Base-by-base conservation (phyloP, 805 yeast genomes). In the Vanderwaltozyma polyspora region DNA sequence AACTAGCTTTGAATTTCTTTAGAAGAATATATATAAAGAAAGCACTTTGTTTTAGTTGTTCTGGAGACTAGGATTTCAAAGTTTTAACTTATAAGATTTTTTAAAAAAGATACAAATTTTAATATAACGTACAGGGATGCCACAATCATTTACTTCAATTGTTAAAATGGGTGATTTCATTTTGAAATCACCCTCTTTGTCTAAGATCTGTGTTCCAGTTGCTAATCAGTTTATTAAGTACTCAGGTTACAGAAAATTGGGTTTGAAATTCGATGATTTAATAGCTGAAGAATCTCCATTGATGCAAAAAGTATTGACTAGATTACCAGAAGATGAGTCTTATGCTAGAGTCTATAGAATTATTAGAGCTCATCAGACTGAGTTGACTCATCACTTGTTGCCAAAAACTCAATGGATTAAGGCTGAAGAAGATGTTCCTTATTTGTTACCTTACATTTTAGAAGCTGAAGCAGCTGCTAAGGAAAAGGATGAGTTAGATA, bases 241-340 rank as follows among this genome's bases (percentile, higher is more conserved):
- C 45, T 70, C 94, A 37, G 97, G 97, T 40, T 91, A 91, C 82
- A 82, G 97, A 71, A 75, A 86, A 62, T 63, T 91, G 67, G 98
- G 98, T 36, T 73, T 91, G 52, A 84, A 80, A 64, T 76, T 80
- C 55, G 91, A 89, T 59, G 98, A 91, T 63, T 65, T 89, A 54
- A 60, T 89, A 44, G 63, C 71, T 46, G 98, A 91, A 66, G 98
- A 91, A 68, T 79, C 68, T 59, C 87, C 87, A 52, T 66, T 75
- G 36, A 72, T 80, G 66, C 89, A 85, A 68, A 84, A 76, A 57
- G 97, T 96, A 36, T 66, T 91, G 42, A 63, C 73, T 44, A 84
- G 98, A 73, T 68, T 91, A 54, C 94, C 95, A 46, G 73, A 74
- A 33, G 76, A 74, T 35, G 94, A 80, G 60, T 65, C 76, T 29